phyloP scores from a whole-genome alignment of 805 yeast species.

The Candida silvicultrix region DNA sequence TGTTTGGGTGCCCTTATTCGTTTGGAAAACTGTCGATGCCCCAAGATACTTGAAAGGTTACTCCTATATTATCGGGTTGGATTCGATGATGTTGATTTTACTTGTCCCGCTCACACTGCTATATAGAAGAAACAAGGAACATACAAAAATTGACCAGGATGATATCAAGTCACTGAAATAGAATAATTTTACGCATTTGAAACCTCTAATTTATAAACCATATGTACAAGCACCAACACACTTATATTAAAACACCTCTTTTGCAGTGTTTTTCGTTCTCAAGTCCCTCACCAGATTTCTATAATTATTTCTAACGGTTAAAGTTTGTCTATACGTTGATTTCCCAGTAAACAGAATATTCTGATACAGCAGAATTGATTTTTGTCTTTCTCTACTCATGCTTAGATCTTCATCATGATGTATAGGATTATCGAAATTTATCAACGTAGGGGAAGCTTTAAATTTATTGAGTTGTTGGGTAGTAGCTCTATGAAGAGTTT shows the following conservation, averaged over 20 bases:
- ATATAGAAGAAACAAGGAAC: slow-evolving; percentile 5
- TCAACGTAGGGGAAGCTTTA: slow-evolving; percentile 8
- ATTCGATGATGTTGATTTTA: slow-evolving; percentile 19
- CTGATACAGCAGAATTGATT: background rate
- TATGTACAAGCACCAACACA: background rate
- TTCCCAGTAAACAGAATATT: background rate
- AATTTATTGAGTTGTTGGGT: slow-evolving; percentile 6
- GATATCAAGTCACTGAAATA: slow-evolving; percentile 4
- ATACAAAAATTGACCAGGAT: background rate
- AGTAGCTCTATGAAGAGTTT: slow-evolving; percentile 12
- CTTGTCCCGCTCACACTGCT: slow-evolving; percentile 22
- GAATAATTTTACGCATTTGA: too few species aligned
- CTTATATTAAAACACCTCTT: slow-evolving; percentile 2
- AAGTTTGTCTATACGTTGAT: background rate
- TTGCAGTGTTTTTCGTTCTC: slow-evolving; percentile 1
- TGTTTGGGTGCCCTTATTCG: slow-evolving; percentile 40
- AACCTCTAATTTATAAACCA: background rate
- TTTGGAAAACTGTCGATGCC: slow-evolving; percentile 39
- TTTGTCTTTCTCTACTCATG: background rate
- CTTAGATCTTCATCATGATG: slow-evolving; percentile 6
- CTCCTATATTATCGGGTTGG: slow-evolving; percentile 23
- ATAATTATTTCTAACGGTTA: background rate
- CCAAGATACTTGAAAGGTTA: slow-evolving; percentile 53
- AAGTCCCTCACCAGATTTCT: background rate
- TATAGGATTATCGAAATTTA: slow-evolving; percentile 16